A percentile compares a stretch with the other conserved stretches of the same genome.
Evolutionary conservation across 2,329 filamentous ascomycete genomes (phyloP).

Genomic region (Cucurbitaria berberidis): DNA sequence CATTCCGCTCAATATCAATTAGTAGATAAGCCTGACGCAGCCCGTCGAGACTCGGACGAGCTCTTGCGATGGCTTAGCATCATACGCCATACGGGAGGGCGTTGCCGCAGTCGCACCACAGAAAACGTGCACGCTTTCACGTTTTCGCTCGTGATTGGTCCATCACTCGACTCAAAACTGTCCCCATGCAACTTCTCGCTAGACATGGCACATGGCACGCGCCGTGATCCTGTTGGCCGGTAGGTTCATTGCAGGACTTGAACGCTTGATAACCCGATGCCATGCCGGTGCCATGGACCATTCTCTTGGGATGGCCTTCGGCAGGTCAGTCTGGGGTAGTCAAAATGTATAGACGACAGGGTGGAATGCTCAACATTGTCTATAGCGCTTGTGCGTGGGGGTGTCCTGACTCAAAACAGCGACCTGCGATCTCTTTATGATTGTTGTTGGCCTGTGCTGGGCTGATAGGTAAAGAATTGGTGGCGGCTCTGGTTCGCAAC

Average conservation of each 20-base stretch:
- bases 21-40: conserved; percentile 8
- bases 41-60: conserved; percentile 10
- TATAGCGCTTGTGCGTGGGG: conserved; percentile 8
- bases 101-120: conserved; percentile 17
- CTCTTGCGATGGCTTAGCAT: conserved; percentile 18
- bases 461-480: background rate
- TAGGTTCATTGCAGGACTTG: background rate
- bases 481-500: conserved; percentile 1
- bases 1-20: conserved; percentile 20
- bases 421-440: background rate
- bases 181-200: conserved; percentile 13
- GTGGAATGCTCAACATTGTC: conserved; percentile 1
- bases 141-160: conserved; percentile 25
- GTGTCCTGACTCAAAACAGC: conserved; percentile 2
- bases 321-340: conserved; percentile 9
- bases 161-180: conserved; percentile 2
- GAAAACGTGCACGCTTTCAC: conserved; percentile 25
- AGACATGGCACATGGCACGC: conserved; percentile 17
- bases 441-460: conserved; percentile 1
- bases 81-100: conserved; percentile 19
- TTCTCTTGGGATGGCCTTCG: conserved; percentile 16
- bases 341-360: background rate
- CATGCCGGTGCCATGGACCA: conserved; percentile 19
- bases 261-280: conserved; percentile 6
- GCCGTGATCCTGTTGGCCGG: conserved; percentile 8